Percentiles rank a stretch among this genome's conserved stretches.
phyloP scores from a whole-genome alignment of 805 yeast genomes.

The Trichomonascus vanleenenianus region DNA sequence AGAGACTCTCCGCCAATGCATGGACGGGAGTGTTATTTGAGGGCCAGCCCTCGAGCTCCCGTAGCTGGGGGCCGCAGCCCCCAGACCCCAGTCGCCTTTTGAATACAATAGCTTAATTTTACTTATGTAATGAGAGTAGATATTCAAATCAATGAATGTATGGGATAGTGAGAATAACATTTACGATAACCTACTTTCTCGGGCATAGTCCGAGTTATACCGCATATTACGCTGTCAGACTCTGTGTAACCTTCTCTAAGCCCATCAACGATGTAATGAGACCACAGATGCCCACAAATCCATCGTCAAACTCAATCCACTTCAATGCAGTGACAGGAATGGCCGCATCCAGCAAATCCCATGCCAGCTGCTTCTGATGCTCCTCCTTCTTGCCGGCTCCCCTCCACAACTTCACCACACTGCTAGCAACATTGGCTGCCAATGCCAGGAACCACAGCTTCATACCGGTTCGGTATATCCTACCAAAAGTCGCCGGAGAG shows the following conservation, averaged over 20 bases:
- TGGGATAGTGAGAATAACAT: no score
- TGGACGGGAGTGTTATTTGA: no score
- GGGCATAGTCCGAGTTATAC: no score
- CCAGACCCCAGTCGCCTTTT: no score
- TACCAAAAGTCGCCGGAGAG: conserved; percentile 12
- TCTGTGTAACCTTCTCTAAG: conserved; percentile 46
- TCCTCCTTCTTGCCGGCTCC: conserved; percentile 38
- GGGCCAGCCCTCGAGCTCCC: no score
- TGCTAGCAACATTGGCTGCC: conserved; percentile 51
- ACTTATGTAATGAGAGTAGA: no score
- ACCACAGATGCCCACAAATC: conserved; percentile 79
- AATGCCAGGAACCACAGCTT: conserved; percentile 75
- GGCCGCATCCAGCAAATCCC: conserved; percentile 69
- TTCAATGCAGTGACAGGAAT: conserved; percentile 67
- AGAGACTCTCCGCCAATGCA: no score
- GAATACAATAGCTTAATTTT: no score
- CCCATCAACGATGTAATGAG: conserved; percentile 74
- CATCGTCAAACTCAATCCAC: conserved; percentile 58
- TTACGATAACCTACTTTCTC: no score
- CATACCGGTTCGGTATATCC: conserved; percentile 43
- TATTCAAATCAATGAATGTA: no score
- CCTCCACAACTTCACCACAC: conserved; percentile 44
- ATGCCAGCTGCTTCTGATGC: conserved; percentile 56
- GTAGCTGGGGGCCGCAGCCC: no score
- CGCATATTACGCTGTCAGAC: no score